Evolutionary conservation across 2,329 filamentous ascomycete genomes (phyloP), one percentile per base, ranked within the genome.

Genomic region (Pseudopithomyces chartarum): DNA sequence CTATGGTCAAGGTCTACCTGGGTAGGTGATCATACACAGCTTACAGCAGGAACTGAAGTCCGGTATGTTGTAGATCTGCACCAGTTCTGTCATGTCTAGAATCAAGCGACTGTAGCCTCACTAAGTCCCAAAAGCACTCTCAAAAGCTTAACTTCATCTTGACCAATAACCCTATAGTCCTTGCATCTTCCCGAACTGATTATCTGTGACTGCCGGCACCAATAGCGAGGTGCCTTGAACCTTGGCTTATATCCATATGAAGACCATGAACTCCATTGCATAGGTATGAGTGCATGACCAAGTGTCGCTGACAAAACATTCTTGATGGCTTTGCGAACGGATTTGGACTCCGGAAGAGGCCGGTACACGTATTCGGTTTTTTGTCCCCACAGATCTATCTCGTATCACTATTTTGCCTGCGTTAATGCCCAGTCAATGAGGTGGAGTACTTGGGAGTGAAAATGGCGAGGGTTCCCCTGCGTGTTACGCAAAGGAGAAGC

Each of bases 401-500:
- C 22, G 36, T 29, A 38, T 52, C 19, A 19, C 17, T 44, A 3
- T 8, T n/a, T n/a, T n/a, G 11, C 19, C 40, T 52, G 54, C 54
- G 48, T 40, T 56, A 44, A 34, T 56, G 54, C 54, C 54, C 54
- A 56, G 33, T 51, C 12, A 42, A 26, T 5, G 36, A 32, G 7
- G 33, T 39, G 29, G 42, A 44, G 15, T 44, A 17, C 4, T 40
- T n/a, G 15, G 10, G 20, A n/a, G 10, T n/a, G 26, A 12, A n/a
- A 11, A 20, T 47, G 26, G 39, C 22, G 36, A 48, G 54, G 47
- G 47, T 34, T 52, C 52, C 54, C 54, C 42, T 56, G 54, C 44
- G 48, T 26, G 19, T 11, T 7, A 13, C 23, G 42, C 22, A 20
- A 42, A 40, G 17, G 46, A 19, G 33, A 20, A 17, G 8, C 23